Percentiles rank a stretch among this genome's conserved stretches.
Evolutionary conservation across 1,284 basidiomycete genomes (phyloP).

Genomic region (Melampsora larici-populina): DNA sequence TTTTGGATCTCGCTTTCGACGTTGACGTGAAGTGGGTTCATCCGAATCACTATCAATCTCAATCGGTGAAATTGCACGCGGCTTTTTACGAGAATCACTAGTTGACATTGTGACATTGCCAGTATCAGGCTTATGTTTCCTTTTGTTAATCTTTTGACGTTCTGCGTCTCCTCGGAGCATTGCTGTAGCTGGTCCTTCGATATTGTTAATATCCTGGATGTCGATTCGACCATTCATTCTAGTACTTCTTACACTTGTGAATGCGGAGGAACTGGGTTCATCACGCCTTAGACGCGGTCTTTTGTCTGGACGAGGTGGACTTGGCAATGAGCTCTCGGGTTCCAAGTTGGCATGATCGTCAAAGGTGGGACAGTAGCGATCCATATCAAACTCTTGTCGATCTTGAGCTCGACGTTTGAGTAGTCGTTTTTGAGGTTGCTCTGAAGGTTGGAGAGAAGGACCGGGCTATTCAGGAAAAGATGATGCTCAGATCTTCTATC

Average conservation of each 20-base stretch:
- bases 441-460: not conserved
- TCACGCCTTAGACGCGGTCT: constrained; percentile 4
- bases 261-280: not conserved
- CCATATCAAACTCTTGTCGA: not conserved
- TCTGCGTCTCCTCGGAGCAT: constrained; percentile 20
- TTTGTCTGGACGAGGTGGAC: not conserved
- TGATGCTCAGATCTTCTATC: not conserved
- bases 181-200: constrained; percentile 21
- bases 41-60: not conserved
- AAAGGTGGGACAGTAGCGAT: not conserved
- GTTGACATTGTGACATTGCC: not conserved
- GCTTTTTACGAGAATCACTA: not conserved
- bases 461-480: constrained; percentile 1
- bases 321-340: not conserved
- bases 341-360: not conserved
- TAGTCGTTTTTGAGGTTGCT: not conserved
- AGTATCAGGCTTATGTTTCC: not conserved
- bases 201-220: constrained; percentile 13
- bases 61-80: not conserved
- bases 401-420: constrained; percentile 31
- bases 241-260: not conserved
- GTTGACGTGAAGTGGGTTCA: not conserved
- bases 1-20: not conserved
- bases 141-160: not conserved
- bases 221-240: constrained; percentile 9